phyloP scores from a whole-genome alignment of 192 early-diverging fungal genomes.

The Coemansia sp. region DNA sequence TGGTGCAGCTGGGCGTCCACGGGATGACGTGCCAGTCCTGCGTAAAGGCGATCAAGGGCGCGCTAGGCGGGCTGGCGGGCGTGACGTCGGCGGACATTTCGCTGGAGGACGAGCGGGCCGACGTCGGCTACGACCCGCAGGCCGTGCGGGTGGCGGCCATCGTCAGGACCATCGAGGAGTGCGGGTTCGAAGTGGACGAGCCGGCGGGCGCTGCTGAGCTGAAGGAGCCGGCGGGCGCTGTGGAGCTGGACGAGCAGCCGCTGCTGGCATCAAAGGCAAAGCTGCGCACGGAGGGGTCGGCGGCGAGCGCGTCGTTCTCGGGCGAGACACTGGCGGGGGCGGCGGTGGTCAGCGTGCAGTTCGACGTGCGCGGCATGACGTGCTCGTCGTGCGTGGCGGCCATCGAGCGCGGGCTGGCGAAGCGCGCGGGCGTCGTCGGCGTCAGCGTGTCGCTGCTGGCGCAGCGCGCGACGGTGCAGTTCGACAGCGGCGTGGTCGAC shows the following conservation, averaged over 20 bases:
- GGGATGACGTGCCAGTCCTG: conserved; percentile 85
- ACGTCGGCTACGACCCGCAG: conserved; percentile 55
- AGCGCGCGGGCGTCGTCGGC: conserved; percentile 60
- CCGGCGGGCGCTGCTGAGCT: neutral
- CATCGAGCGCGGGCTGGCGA: conserved; percentile 70
- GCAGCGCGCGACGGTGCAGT: conserved; percentile 74
- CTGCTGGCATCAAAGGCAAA: neutral
- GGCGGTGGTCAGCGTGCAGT: conserved; percentile 27
- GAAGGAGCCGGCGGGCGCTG: neutral
- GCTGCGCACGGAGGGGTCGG: neutral
- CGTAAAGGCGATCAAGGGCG: conserved; percentile 65
- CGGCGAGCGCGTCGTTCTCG: conserved; percentile 48
- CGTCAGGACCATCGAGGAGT: conserved; percentile 59
- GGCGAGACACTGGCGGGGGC: conserved; percentile 34
- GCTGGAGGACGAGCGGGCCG: conserved; percentile 55
- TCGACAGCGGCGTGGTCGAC: conserved; percentile 52
- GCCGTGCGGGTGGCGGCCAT: conserved; percentile 2
- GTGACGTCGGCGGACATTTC: conserved; percentile 54
- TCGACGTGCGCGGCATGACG: conserved; percentile 92
- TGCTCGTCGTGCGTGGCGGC: conserved; percentile 89
- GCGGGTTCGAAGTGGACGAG: conserved; percentile 58
- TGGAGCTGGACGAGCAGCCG: conserved; percentile 1
- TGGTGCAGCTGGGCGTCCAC: conserved; percentile 9
- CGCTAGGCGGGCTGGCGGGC: conserved; percentile 52
- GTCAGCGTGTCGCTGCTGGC: conserved; percentile 84